A percentile compares a stretch with the other conserved stretches of the same genome.
phyloP scores from a whole-genome alignment of 139 green algal species.

The Tetradesmus lagerheimii region DNA sequence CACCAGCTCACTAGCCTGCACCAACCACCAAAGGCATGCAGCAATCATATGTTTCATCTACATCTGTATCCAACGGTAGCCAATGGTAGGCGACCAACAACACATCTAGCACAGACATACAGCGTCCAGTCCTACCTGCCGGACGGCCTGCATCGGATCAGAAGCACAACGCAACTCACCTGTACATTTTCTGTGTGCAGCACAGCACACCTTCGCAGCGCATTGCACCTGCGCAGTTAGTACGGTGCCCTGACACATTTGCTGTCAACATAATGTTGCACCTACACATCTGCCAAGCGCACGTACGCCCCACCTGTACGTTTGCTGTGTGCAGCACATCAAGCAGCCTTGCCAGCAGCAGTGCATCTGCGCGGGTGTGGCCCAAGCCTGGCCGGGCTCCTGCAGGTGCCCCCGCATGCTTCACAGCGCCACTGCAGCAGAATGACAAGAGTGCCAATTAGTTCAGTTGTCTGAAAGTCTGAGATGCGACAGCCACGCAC shows the following conservation, averaged over 20 bases:
- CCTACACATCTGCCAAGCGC: background rate
- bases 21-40: background rate
- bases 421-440: background rate
- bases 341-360: constrained; percentile 62
- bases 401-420: background rate
- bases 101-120: too few species aligned
- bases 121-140: too few species aligned
- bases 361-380: constrained; percentile 24
- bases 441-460: background rate
- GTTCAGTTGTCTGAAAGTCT: too few species aligned
- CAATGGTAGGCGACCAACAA: too few species aligned
- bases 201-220: too few species aligned
- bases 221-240: too few species aligned
- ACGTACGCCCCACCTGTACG: constrained; percentile 9
- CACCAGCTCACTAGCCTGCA: constrained; percentile 31
- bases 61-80: too few species aligned
- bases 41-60: too few species aligned
- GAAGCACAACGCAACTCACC: too few species aligned
- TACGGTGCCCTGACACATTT: constrained; percentile 72
- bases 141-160: too few species aligned
- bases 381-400: constrained; percentile 6
- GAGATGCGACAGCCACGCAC: too few species aligned
- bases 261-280: constrained; percentile 36
- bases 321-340: constrained; percentile 69
- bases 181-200: too few species aligned